Base-by-base conservation (phyloP, 2,329 filamentous ascomycete genomes). In the Fusarium sp. region DNA sequence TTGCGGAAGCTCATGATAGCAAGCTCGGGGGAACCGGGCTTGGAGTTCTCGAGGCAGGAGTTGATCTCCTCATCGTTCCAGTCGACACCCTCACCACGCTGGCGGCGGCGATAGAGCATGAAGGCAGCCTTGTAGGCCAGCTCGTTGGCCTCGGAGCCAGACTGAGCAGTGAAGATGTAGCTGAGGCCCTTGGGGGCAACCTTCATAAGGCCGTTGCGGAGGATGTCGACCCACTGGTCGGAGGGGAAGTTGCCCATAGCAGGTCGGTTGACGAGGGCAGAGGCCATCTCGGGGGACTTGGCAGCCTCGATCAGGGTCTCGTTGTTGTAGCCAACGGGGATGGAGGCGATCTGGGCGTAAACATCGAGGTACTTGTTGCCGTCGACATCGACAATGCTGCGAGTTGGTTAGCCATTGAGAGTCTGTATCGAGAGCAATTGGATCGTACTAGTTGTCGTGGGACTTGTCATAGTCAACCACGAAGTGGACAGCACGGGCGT, bases 101-200 rank as follows among this genome's bases (percentile, higher is more conserved):
- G 84, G 65, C 88, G 85, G 76, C 91, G 90, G 54, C 90, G 86
- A 79, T 89, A 89, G 83, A 89, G 93, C 90, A 95, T 95, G 82
- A 94, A 93, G 25, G 92, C 91, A 13, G 92, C 92, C 82, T 95
- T 95, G 86, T 91, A 95, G 61, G 92, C 92, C 53, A 91, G 89
- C 81, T 95, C 92, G 80, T 94, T 94, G 79, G 92, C 92, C 77
- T 95, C 92, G 33, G 91, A 93, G 64, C 92, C 92, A 44, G 91
- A 87, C 82, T 91, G 89, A 55, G 88, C 91, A 50, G 92, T 95
- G 83, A 94, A 94, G 74, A 94, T 91, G 80, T 93, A 90, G 82
- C 92, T 83, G 61, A 92, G 82, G 50, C 91, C 91, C 77, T 89
- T 90, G 51, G 92, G 92, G 0, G 92, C 91, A 50, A 90, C 91